Evolutionary conservation across 805 yeast species (phyloP).

Genomic region (Wickerhamomyces canadensis): DNA sequence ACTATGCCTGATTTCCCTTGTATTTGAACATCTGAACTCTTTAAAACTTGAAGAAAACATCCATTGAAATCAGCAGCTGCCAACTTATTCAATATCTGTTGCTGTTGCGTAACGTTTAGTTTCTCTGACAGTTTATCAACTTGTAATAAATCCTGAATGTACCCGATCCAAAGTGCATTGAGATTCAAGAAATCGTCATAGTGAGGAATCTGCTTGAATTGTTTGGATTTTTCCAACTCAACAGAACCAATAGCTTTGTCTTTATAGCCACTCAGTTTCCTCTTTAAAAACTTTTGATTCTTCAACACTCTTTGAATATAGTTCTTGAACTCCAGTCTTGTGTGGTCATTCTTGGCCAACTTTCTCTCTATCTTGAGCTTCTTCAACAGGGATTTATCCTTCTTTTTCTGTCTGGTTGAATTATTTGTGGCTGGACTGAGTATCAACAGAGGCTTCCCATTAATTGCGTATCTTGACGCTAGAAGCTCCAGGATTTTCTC

Average conservation of each 20-base stretch:
- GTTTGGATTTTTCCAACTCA: conserved; percentile 17
- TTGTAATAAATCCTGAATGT: conserved; percentile 52
- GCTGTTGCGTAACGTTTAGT: conserved; percentile 1
- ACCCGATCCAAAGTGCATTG: conserved; percentile 68
- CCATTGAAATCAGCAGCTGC: conserved; percentile 83
- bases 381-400: not conserved
- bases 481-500: conserved; percentile 27
- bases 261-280: conserved; percentile 13
- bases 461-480: conserved; percentile 26
- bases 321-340: conserved; percentile 10
- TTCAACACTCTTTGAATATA: conserved; percentile 10
- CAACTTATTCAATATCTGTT: conserved; percentile 44
- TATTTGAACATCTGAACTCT: conserved; percentile 49
- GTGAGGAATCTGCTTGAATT: conserved; percentile 25
- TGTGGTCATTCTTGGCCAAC: conserved; percentile 11
- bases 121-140: conserved; percentile 16
- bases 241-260: conserved; percentile 6
- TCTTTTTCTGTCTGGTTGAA: too few species aligned
- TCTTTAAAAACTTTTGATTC: conserved; percentile 23
- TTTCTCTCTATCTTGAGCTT: conserved; percentile 1
- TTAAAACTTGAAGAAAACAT: conserved; percentile 52
- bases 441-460: conserved; percentile 19
- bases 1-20: conserved; percentile 72
- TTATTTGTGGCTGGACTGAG: conserved; percentile 8
- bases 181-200: conserved; percentile 50